Percentiles rank a stretch among this genome's conserved stretches.
phyloP scores from a whole-genome alignment of 257 asterid genomes.

The Solanum bulbocastanum region DNA sequence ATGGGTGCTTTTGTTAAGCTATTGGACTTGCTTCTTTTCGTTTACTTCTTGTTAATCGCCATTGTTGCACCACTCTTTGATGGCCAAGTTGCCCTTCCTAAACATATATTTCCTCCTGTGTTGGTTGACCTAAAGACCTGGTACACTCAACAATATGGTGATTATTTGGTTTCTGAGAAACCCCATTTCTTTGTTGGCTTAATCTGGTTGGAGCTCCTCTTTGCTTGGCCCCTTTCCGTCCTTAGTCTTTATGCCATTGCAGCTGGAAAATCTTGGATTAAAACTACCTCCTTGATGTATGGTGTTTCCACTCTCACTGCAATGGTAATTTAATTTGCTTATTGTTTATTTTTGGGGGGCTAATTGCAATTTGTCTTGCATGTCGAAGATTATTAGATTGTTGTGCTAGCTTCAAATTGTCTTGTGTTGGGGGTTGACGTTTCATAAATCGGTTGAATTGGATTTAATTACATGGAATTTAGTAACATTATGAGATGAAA shows the following conservation, averaged over 20 bases:
- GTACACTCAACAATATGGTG: slow-evolving; percentile 57
- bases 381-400: not conserved
- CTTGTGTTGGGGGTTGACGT: not conserved
- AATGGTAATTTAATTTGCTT: slow-evolving; percentile 34
- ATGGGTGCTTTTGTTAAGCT: slow-evolving; percentile 52
- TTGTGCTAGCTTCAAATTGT: not conserved
- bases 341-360: not conserved
- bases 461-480: not conserved
- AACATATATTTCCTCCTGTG: slow-evolving; percentile 40
- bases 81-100: slow-evolving; percentile 55
- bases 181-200: slow-evolving; percentile 83
- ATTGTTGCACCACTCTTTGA: slow-evolving; percentile 73
- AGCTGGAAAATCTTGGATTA: slow-evolving; percentile 68
- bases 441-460: not conserved
- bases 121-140: slow-evolving; percentile 55
- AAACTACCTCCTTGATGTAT: slow-evolving; percentile 73
- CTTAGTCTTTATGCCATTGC: slow-evolving; percentile 51
- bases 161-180: slow-evolving; percentile 55
- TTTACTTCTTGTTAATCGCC: slow-evolving; percentile 59
- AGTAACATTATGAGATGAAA: not conserved
- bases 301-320: slow-evolving; percentile 59
- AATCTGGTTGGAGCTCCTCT: slow-evolving; percentile 70
- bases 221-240: slow-evolving; percentile 81
- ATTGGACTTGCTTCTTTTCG: slow-evolving; percentile 43
- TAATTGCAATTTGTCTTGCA: not conserved